A percentile compares a stretch with the other conserved stretches of the same genome.
These are phyloP conservation scores for Solanum aculeatissimum DNA, from an alignment of 305 asterid species.

Conservation along the genomic window DNA sequence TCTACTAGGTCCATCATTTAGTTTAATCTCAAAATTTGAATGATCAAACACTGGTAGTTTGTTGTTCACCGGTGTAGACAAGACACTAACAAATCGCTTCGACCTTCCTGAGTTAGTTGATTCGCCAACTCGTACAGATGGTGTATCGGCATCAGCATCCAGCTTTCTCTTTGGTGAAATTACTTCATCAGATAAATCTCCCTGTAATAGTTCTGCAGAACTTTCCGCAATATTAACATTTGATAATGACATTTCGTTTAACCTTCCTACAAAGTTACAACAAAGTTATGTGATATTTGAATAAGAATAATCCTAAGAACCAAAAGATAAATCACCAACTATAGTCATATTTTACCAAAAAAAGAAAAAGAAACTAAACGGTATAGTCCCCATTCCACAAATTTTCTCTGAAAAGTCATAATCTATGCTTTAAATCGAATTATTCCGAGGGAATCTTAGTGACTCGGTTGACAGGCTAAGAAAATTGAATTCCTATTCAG, in stretches of 20 bases:
- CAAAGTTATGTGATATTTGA: background rate
- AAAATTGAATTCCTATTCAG: background rate
- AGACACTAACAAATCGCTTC: background rate
- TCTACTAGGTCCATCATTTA: background rate
- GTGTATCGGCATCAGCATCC: background rate
- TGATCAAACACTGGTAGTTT: background rate
- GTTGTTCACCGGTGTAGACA: background rate
- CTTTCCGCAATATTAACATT: background rate
- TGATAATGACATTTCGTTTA: background rate
- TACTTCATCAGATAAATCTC: background rate
- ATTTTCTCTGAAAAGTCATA: background rate
- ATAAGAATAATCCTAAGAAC: background rate
- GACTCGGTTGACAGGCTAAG: too few relatives aligned
- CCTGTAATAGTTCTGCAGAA: background rate
- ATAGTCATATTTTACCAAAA: background rate
- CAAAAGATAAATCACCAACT: background rate
- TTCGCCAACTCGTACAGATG: background rate
- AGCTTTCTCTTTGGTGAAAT: background rate
- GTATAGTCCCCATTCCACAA: background rate
- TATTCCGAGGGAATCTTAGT: background rate
- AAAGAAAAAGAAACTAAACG: background rate
- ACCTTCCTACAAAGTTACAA: conserved; percentile 1
- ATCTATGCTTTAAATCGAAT: background rate
- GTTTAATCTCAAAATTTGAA: background rate
- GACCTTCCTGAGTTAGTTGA: background rate